phyloP scores from a whole-genome alignment of 306 rosid species.

The Delonix regia region DNA sequence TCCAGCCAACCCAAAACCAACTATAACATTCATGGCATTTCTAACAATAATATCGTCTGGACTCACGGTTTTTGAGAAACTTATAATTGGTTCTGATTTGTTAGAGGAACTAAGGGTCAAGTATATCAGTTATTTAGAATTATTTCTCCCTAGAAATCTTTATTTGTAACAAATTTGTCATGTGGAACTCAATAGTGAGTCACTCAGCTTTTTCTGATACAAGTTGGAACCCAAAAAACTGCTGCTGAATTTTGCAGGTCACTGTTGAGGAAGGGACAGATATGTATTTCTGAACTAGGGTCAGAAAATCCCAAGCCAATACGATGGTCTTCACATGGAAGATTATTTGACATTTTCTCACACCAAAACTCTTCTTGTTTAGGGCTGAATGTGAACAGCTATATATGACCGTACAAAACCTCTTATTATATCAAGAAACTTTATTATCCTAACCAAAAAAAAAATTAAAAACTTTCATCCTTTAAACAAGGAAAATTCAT shows the following conservation, averaged over 20 bases:
- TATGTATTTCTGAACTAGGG: background rate
- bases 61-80: no score
- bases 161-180: no score
- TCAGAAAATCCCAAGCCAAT: background rate
- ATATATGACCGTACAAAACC: background rate
- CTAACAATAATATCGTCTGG: no score
- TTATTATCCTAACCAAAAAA: no score
- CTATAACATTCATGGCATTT: no score
- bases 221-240: background rate
- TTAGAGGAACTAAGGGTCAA: no score
- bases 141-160: no score
- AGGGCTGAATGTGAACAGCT: background rate
- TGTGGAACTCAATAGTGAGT: no score
- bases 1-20: no score
- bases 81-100: no score
- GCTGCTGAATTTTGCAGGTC: constrained; percentile 6
- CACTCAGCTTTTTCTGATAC: background rate
- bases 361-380: background rate
- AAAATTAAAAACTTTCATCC: background rate
- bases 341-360: background rate
- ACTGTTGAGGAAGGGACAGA: background rate
- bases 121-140: no score
- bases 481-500: background rate
- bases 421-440: background rate
- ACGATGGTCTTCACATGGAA: background rate